Evolutionary conservation across 331 rosid species (phyloP), one percentile per base, ranked within the genome.

Genomic region (Quercus tomentella): DNA sequence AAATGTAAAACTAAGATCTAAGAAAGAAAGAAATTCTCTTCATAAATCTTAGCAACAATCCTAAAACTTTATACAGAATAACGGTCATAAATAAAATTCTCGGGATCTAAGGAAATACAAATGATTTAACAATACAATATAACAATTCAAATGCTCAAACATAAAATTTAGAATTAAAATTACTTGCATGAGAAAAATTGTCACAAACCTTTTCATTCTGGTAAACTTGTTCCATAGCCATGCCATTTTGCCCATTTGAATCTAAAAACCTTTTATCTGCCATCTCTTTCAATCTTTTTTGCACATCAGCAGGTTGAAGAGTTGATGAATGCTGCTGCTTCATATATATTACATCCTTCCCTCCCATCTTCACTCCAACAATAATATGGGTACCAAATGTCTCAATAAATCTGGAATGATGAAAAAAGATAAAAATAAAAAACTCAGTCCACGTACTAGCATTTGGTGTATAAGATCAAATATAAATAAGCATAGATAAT

Each of bases 291-390:
- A 95, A 79, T 74, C 57, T 92, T 81, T 92, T 92, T 84, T 95
- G 98, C 76, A 95, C 89, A 81, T 92, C 97, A 56, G 92, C 89
- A 65, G 94, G 94, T 87, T 95, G 97, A 77, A 95, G 92, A 82
- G 85, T 80, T 67, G 98, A 92, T 65, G 93, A 86, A 83, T 90
- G 97, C 87, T 91, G 97, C 85, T 95, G 98, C 88, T 92, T 95
- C 91, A 95, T 79, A 84, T 90, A 95, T 85, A 95, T 91, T 79
- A 90, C 94, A 87, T 95, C 99, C 86, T 93, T 95, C 77, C 99
- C 99, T 12, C 99, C 99, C 97, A 95, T 95, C 87, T 91, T 95
- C 86, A 95, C 84, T 71, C 97, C 94, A 87, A 92, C 98, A 84
- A 92, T 89, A 70, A 95, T 87, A 84, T 93, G 99, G 63, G 99